These are phyloP conservation scores for Mycogone perniciosa DNA, from an alignment of 2,329 filamentous ascomycete genomes.

Conservation along the genomic window DNA sequence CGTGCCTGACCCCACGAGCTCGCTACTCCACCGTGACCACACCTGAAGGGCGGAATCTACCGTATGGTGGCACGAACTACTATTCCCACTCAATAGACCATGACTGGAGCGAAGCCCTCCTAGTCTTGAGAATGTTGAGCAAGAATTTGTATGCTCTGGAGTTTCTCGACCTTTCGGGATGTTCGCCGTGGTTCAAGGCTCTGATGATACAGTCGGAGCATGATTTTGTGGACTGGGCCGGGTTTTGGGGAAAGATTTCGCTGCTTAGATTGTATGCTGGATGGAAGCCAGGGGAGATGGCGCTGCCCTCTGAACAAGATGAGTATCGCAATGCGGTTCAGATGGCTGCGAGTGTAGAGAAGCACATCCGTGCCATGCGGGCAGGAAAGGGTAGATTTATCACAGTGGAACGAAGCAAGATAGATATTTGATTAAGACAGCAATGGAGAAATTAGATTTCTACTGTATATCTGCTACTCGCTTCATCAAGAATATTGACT, in stretches of 20 bases:
- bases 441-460: not conserved
- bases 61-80: constrained; percentile 48
- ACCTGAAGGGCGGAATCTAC: constrained; percentile 36
- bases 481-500: constrained; percentile 42
- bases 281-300: constrained; percentile 31
- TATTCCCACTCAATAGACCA: constrained; percentile 54
- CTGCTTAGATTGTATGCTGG: constrained; percentile 40
- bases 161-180: constrained; percentile 56
- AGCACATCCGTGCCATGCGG: constrained; percentile 39
- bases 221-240: constrained; percentile 48
- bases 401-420: constrained; percentile 39
- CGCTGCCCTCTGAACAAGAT: constrained; percentile 26
- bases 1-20: constrained; percentile 50
- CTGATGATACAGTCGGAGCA: constrained; percentile 37
- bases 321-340: constrained; percentile 31
- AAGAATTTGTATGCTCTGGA: constrained; percentile 51
- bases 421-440: constrained; percentile 11
- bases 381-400: constrained; percentile 44
- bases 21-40: constrained; percentile 41
- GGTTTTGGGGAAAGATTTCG: constrained; percentile 47
- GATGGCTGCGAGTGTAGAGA: constrained; percentile 39
- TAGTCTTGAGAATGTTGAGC: constrained; percentile 49
- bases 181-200: constrained; percentile 47
- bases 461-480: constrained; percentile 22
- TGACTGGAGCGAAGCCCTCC: constrained; percentile 54